These are phyloP conservation scores for Podaxis pistillaris DNA, from an alignment of 768 basidiomycete species.

Conservation along the genomic window DNA sequence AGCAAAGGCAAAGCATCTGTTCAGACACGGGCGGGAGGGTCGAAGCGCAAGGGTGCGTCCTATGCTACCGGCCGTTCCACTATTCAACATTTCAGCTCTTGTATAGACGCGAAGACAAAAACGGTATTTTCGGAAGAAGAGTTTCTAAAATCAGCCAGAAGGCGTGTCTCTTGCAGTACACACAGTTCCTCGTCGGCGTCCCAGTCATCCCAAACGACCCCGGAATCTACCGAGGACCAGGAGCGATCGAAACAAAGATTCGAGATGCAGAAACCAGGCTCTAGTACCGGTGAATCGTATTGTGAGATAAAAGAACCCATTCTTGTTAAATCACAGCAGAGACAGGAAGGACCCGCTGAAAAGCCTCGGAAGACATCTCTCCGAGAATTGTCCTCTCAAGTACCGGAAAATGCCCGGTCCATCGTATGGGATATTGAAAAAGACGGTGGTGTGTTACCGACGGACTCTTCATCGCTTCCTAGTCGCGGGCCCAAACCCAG, in stretches of 20 bases:
- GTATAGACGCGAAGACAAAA: not conserved
- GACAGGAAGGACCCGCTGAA: not conserved
- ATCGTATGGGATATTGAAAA: constrained; percentile 33
- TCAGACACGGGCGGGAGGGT: constrained; percentile 29
- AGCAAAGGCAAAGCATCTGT: constrained; percentile 63
- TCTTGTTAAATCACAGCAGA: not conserved
- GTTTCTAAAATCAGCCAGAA: constrained; percentile 39
- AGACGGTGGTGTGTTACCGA: constrained; percentile 13
- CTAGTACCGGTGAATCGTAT: not conserved
- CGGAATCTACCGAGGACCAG: not conserved
- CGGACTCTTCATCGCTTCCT: constrained; percentile 7
- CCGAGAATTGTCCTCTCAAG: not conserved
- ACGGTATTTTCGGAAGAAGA: constrained; percentile 43
- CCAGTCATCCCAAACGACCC: not conserved
- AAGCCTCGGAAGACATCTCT: not conserved
- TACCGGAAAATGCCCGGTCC: constrained; percentile 15
- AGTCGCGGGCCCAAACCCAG: constrained; percentile 9
- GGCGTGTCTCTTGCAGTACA: not conserved
- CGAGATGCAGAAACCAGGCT: not conserved
- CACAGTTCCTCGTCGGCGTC: constrained; percentile 13
- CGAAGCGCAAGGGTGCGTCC: constrained; percentile 26
- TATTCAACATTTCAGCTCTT: not conserved
- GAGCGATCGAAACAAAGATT: not conserved
- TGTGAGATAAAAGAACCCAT: not conserved
- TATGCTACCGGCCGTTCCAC: not conserved